These are phyloP conservation scores for Dendrothele bispora DNA, from an alignment of 768 basidiomycete genomes.

Conservation along the genomic window DNA sequence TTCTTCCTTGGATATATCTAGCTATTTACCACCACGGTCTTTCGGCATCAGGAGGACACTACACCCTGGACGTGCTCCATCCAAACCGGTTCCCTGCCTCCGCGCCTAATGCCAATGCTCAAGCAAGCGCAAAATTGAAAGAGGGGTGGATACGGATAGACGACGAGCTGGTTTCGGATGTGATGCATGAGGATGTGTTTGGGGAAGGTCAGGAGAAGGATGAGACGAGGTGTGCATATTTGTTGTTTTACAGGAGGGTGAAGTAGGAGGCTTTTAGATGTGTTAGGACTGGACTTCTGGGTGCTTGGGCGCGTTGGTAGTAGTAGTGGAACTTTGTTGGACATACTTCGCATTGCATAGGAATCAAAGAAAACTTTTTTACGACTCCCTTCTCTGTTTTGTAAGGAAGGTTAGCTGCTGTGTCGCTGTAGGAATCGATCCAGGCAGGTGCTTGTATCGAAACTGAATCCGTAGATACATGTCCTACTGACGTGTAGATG, in stretches of 20 bases:
- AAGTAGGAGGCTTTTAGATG: too few species aligned
- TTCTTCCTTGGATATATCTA: conserved; percentile 20
- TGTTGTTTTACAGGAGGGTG: conserved; percentile 81
- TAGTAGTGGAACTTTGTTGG: too few species aligned
- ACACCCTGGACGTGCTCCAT: conserved; percentile 88
- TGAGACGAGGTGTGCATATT: conserved; percentile 70
- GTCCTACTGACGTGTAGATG: too few species aligned
- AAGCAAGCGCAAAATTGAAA: conserved; percentile 35
- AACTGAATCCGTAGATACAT: too few species aligned
- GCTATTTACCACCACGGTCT: conserved; percentile 93
- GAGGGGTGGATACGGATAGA: conserved; percentile 93
- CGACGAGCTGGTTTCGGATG: conserved; percentile 83
- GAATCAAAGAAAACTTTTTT: too few species aligned
- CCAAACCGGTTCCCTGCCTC: conserved; percentile 54
- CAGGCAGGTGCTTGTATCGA: too few species aligned
- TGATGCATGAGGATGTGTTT: conserved; percentile 75
- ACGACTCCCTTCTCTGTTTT: too few species aligned
- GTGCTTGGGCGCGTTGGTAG: too few species aligned
- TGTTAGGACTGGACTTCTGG: too few species aligned
- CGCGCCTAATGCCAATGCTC: conserved; percentile 15
- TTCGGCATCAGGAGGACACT: conserved; percentile 91
- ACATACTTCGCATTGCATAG: too few species aligned
- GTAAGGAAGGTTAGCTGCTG: too few species aligned
- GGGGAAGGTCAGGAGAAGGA: conserved; percentile 43
- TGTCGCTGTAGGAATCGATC: too few species aligned